phyloP scores from a whole-genome alignment of 2,329 filamentous ascomycete species.

The Sclerotinia sclerotiorum region DNA sequence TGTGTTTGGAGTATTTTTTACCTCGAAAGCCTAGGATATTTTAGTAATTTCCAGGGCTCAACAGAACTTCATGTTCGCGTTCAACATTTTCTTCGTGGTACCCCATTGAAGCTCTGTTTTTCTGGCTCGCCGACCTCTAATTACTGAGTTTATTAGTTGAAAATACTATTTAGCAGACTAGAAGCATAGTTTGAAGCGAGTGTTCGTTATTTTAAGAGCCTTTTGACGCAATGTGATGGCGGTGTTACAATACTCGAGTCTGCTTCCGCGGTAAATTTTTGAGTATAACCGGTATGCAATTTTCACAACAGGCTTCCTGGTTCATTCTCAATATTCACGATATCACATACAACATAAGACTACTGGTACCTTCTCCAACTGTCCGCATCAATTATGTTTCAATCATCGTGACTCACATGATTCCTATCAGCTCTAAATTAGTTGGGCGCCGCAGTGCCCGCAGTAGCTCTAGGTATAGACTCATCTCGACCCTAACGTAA shows the following conservation, averaged over 20 bases:
- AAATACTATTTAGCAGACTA: background rate
- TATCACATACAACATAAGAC: background rate
- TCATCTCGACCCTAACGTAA: background rate
- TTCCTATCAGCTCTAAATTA: background rate
- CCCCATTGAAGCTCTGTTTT: background rate
- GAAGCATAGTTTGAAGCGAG: background rate
- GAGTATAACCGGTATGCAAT: too few species aligned
- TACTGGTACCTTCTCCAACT: background rate
- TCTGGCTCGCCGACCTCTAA: background rate
- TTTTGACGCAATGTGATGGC: too few species aligned
- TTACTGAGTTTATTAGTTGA: background rate
- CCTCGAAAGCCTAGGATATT: too few species aligned
- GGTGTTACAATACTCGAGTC: too few species aligned
- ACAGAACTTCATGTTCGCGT: background rate
- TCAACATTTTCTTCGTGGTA: background rate
- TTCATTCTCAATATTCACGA: too few species aligned
- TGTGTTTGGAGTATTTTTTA: background rate
- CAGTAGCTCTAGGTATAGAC: too few species aligned
- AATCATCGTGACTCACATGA: background rate
- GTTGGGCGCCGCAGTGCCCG: background rate
- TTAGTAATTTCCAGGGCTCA: background rate
- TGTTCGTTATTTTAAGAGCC: too few species aligned
- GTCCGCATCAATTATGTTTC: background rate
- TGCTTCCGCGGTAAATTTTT: too few species aligned
- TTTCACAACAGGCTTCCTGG: too few species aligned